Percentiles rank a stretch among this genome's conserved stretches.
These are phyloP conservation scores for Ophiostoma tasmaniense DNA, from an alignment of 2,329 filamentous ascomycete species.

Conservation along the genomic window DNA sequence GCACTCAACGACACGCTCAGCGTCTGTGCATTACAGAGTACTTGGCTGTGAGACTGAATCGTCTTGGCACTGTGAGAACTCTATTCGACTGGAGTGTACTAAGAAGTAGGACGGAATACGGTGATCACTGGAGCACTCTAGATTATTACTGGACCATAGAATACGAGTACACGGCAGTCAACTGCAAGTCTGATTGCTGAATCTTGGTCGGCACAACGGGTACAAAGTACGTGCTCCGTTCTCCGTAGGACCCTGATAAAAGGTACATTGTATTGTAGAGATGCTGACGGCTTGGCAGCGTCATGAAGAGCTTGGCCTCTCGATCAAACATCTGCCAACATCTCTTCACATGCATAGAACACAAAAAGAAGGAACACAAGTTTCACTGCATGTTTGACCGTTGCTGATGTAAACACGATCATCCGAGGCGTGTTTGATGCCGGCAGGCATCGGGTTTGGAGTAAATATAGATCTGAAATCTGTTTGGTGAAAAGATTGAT, in stretches of 20 bases:
- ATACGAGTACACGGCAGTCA: too few relatives aligned
- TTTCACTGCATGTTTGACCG: background rate
- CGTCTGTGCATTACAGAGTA: too few relatives aligned
- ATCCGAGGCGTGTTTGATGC: background rate
- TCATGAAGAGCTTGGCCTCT: background rate
- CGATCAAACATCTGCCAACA: too few relatives aligned
- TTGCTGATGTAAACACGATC: background rate
- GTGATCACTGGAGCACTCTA: too few relatives aligned
- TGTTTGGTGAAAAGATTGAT: too few relatives aligned
- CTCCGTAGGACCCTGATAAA: background rate
- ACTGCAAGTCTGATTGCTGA: too few relatives aligned
- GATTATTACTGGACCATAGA: too few relatives aligned
- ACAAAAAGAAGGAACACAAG: background rate
- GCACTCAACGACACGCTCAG: too few relatives aligned
- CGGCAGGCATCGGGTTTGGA: background rate
- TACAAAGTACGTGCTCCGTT: too few relatives aligned
- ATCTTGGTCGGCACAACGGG: too few relatives aligned
- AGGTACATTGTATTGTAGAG: background rate
- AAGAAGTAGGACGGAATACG: too few relatives aligned
- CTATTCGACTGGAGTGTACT: background rate
- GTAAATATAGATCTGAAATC: background rate
- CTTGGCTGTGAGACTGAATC: background rate
- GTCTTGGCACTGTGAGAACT: background rate
- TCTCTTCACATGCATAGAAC: too few relatives aligned
- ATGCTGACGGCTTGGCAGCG: background rate